phyloP scores from a whole-genome alignment of 2,329 filamentous ascomycete genomes.

The Nemania sp. region DNA sequence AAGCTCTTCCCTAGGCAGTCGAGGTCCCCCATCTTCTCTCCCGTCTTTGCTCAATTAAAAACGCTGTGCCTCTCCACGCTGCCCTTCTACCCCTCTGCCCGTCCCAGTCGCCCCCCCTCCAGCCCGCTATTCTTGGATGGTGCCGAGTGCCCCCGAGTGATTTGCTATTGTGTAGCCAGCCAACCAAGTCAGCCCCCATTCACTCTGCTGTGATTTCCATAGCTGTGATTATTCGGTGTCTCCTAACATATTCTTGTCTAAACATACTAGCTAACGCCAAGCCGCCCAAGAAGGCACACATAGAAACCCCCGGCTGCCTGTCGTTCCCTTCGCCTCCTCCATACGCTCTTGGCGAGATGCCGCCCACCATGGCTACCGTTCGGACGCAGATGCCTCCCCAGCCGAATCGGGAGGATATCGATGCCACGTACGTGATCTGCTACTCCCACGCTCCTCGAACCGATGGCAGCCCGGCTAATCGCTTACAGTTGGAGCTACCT shows the following conservation, averaged over 20 bases:
- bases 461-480: constrained; percentile 30
- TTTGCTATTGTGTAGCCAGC: too few relatives aligned
- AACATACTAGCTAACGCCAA: constrained; percentile 3
- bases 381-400: constrained; percentile 58
- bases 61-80: neutral
- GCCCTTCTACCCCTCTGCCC: neutral
- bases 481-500: constrained; percentile 80
- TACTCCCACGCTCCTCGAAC: neutral
- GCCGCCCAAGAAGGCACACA: neutral
- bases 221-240: too few relatives aligned
- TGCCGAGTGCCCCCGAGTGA: too few relatives aligned
- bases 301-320: constrained; percentile 19
- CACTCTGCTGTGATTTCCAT: too few relatives aligned
- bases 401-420: constrained; percentile 65
- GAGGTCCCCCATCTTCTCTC: too few relatives aligned
- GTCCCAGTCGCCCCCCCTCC: neutral
- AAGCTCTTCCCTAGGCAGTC: neutral
- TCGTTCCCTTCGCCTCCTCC: constrained; percentile 17
- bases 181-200: too few relatives aligned
- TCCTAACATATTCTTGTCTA: neutral
- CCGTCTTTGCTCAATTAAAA: neutral
- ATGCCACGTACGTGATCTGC: constrained; percentile 49
- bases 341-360: constrained; percentile 15
- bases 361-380: constrained; percentile 39
- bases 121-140: too few relatives aligned